phyloP scores from a whole-genome alignment of 208 protist genomes.

The Kentomonas sorsogonicus region DNA sequence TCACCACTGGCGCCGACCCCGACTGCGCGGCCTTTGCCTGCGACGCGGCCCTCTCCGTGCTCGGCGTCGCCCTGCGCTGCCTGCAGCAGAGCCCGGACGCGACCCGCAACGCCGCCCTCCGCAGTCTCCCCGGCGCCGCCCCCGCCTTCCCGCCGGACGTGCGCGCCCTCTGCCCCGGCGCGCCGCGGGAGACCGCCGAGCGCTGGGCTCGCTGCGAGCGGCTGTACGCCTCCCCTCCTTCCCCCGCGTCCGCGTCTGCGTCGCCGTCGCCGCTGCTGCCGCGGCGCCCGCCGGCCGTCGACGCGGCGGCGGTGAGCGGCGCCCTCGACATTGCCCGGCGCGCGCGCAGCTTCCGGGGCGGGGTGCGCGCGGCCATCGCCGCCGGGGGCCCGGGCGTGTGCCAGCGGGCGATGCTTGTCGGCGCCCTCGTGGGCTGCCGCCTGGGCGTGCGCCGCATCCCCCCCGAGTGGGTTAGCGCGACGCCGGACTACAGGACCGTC shows the following conservation, averaged over 20 bases:
- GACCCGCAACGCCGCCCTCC: conserved; percentile 59
- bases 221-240: too few species aligned
- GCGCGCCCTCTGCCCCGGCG: conserved; percentile 8
- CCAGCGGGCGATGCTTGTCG: conserved; percentile 76
- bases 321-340: conserved; percentile 41
- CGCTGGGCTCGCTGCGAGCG: too few species aligned
- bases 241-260: too few species aligned
- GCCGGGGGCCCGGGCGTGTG: conserved; percentile 32
- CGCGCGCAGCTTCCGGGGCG: conserved; percentile 40
- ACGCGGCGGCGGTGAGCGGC: conserved; percentile 50
- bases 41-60: conserved; percentile 23
- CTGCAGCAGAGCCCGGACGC: conserved; percentile 78
- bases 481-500: conserved; percentile 48
- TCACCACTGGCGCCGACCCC: conserved; percentile 27
- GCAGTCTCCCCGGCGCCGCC: conserved; percentile 34
- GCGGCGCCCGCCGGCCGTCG: conserved; percentile 20
- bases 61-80: conserved; percentile 65
- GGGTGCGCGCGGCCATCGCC: conserved; percentile 48
- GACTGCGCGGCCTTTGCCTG: conserved; percentile 23
- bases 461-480: conserved; percentile 68
- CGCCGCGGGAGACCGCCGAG: not conserved
- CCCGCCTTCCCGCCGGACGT: conserved; percentile 55
- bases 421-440: conserved; percentile 65
- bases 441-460: conserved; percentile 66
- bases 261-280: conserved; percentile 16